These are phyloP conservation scores for Hypholoma sublateritium DNA, from an alignment of 768 basidiomycete species.

Conservation along the genomic window DNA sequence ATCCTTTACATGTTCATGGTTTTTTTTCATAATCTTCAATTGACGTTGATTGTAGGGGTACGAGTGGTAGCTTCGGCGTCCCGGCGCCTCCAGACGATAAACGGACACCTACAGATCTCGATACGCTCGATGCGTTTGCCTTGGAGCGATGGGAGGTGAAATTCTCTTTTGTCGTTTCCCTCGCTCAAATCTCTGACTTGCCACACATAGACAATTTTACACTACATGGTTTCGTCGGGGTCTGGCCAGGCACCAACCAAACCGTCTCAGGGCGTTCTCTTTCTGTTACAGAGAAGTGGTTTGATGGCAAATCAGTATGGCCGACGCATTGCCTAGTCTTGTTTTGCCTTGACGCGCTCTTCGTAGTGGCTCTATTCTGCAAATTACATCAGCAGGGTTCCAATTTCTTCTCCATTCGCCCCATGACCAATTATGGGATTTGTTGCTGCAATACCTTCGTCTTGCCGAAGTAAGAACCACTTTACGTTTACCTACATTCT, in stretches of 20 bases:
- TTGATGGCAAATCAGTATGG: constrained; percentile 80
- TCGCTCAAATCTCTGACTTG: constrained; percentile 1
- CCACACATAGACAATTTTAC: constrained; percentile 77
- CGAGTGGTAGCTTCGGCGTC: constrained; percentile 82
- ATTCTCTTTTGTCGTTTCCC: neutral
- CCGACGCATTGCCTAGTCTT: constrained; percentile 9
- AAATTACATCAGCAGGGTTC: constrained; percentile 93
- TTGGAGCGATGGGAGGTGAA: constrained; percentile 89
- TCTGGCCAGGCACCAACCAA: constrained; percentile 71
- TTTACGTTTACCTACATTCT: constrained; percentile 12
- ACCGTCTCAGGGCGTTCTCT: constrained; percentile 83
- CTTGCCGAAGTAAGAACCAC: constrained; percentile 67
- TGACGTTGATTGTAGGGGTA: constrained; percentile 47
- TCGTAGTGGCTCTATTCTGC: constrained; percentile 52
- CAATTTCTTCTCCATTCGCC: constrained; percentile 95
- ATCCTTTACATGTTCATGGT: neutral
- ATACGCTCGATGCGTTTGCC: constrained; percentile 76
- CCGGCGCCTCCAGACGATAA: constrained; percentile 69
- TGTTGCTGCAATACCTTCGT: constrained; percentile 86
- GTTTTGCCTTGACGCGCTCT: constrained; percentile 11
- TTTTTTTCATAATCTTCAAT: neutral
- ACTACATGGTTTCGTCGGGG: constrained; percentile 96
- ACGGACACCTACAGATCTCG: constrained; percentile 48
- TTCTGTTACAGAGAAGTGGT: constrained; percentile 78
- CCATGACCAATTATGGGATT: constrained; percentile 93